Evolutionary conservation across 2,329 filamentous ascomycete genomes (phyloP).

Genomic region (Pseudogymnoascus sp.): DNA sequence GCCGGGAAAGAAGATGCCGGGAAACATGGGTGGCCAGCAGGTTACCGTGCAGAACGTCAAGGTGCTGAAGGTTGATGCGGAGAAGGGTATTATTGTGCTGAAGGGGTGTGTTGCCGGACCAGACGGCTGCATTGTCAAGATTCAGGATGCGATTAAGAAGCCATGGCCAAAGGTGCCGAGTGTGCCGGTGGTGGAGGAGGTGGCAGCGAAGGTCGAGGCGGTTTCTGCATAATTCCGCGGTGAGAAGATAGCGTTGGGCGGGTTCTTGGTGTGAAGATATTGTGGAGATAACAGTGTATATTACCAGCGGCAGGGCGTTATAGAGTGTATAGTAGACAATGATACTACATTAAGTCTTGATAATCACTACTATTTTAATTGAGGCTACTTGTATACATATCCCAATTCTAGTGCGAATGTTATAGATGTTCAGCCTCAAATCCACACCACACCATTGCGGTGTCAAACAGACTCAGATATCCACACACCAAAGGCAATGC

Average conservation of each 20-base stretch:
- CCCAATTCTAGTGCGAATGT: background rate
- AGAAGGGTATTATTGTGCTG: constrained; percentile 80
- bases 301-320: constrained; percentile 11
- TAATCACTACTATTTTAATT: background rate
- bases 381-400: background rate
- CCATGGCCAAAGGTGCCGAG: constrained; percentile 55
- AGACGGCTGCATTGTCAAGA: constrained; percentile 73
- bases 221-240: constrained; percentile 27
- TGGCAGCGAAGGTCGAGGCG: constrained; percentile 33
- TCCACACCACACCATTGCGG: background rate
- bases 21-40: constrained; percentile 83
- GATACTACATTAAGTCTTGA: constrained; percentile 9
- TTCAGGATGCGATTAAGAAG: constrained; percentile 91
- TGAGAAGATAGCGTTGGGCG: background rate
- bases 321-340: constrained; percentile 11
- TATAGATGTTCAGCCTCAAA: background rate
- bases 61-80: constrained; percentile 78
- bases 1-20: constrained; percentile 97
- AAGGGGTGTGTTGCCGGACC: constrained; percentile 82
- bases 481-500: background rate
- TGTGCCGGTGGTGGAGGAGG: constrained; percentile 42
- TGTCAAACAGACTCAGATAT: background rate
- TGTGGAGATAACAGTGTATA: constrained; percentile 6
- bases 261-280: constrained; percentile 10
- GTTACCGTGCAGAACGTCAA: constrained; percentile 88